phyloP scores from a whole-genome alignment of 2,329 filamentous ascomycete species.

The Colletotrichum camelliae region DNA sequence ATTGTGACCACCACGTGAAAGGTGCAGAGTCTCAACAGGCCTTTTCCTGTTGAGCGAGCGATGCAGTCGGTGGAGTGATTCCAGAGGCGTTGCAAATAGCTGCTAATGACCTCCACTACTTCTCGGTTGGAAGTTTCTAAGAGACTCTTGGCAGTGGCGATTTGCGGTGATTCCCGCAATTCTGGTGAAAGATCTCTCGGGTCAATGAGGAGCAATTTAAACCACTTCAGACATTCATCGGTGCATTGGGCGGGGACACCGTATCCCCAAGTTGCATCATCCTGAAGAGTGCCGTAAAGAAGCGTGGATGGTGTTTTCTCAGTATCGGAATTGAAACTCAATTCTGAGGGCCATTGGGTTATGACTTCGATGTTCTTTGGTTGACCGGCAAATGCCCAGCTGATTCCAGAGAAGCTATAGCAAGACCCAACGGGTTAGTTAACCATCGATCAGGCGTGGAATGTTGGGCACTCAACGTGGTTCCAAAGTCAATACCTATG shows the following conservation, averaged over 20 bases:
- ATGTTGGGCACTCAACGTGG: constrained; percentile 35
- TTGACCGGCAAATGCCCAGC: constrained; percentile 38
- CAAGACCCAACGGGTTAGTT: not conserved
- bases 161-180: constrained; percentile 26
- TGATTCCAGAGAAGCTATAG: constrained; percentile 43
- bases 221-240: constrained; percentile 38
- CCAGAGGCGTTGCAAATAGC: constrained; percentile 40
- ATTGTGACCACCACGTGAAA: constrained; percentile 47
- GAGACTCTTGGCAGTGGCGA: constrained; percentile 14
- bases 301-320: constrained; percentile 38
- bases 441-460: not conserved
- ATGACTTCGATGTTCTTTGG: constrained; percentile 34
- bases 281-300: not conserved
- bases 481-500: constrained; percentile 52
- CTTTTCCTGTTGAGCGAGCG: constrained; percentile 24
- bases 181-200: constrained; percentile 30
- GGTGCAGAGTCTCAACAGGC: constrained; percentile 24
- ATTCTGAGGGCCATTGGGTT: constrained; percentile 31
- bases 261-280: constrained; percentile 35
- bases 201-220: constrained; percentile 46
- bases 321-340: constrained; percentile 28
- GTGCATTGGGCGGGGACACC: constrained; percentile 21
- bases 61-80: constrained; percentile 32
- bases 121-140: constrained; percentile 21
- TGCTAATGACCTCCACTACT: constrained; percentile 31